Evolutionary conservation across 331 rosid species (phyloP).

Genomic region (Pyrus hybrid): DNA sequence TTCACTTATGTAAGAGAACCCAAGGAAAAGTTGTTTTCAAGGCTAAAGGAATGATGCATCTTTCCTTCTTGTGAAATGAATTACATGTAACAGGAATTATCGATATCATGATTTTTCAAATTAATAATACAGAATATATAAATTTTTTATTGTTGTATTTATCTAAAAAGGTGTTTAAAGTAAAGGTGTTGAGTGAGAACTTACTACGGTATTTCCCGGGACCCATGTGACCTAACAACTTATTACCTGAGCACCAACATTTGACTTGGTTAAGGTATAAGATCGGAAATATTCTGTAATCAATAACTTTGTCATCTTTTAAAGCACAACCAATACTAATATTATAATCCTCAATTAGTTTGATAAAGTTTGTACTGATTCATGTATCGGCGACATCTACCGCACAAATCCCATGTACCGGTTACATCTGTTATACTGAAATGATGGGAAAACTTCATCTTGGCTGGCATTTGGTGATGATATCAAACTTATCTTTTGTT

Average conservation of each 20-base stretch:
- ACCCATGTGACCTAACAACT: constrained; percentile 18
- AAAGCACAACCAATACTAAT: background rate
- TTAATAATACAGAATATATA: too few relatives aligned
- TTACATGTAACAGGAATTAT: too few relatives aligned
- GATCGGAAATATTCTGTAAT: background rate
- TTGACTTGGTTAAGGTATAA: constrained; percentile 11
- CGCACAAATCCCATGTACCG: background rate
- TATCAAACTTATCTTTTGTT: background rate
- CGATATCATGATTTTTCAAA: too few relatives aligned
- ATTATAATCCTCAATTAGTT: background rate
- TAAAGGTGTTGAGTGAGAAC: background rate
- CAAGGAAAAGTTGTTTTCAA: background rate
- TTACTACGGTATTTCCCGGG: background rate
- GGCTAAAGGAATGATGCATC: background rate
- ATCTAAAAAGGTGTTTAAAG: background rate
- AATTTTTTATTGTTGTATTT: too few relatives aligned
- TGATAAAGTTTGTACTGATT: background rate
- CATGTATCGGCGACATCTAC: background rate
- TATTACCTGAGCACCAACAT: background rate
- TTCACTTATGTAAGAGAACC: background rate
- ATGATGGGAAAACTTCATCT: background rate
- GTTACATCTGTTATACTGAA: background rate
- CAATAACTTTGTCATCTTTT: constrained; percentile 5
- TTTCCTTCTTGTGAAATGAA: background rate
- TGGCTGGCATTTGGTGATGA: background rate